These are phyloP conservation scores for Fusarium mundagurra DNA, from an alignment of 2,329 filamentous ascomycete genomes.

Conservation along the genomic window DNA sequence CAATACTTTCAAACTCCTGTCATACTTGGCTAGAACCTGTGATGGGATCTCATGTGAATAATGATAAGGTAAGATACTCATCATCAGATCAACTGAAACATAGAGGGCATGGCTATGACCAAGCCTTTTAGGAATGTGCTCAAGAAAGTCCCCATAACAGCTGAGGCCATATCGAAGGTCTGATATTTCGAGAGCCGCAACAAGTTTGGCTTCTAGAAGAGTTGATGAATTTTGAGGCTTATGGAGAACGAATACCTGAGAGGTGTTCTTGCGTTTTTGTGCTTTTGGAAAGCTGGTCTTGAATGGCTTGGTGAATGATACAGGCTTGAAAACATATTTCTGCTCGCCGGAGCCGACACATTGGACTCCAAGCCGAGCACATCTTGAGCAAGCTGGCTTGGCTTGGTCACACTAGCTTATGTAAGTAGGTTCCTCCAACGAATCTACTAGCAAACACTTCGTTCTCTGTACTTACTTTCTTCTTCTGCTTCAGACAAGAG, in stretches of 20 bases:
- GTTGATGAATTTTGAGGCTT: slow-evolving; percentile 20
- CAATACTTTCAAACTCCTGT: slow-evolving; percentile 40
- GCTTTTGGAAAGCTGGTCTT: not conserved
- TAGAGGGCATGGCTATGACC: slow-evolving; percentile 57
- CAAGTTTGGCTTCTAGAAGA: slow-evolving; percentile 33
- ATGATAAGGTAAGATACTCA: slow-evolving; percentile 34
- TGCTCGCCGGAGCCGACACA: slow-evolving; percentile 59
- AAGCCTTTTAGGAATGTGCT: slow-evolving; percentile 54
- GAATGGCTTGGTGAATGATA: slow-evolving; percentile 36
- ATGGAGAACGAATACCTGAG: not conserved
- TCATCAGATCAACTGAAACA: slow-evolving; percentile 44
- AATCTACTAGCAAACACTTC: not conserved
- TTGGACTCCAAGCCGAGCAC: slow-evolving; percentile 53
- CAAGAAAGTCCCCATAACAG: slow-evolving; percentile 57
- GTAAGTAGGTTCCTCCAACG: not conserved
- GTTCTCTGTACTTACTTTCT: slow-evolving; percentile 54
- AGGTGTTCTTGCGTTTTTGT: not conserved
- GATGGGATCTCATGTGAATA: slow-evolving; percentile 23
- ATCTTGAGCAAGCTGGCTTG: slow-evolving; percentile 56
- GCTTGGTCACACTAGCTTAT: slow-evolving; percentile 55
- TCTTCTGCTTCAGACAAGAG: slow-evolving; percentile 61
- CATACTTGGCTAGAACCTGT: slow-evolving; percentile 40
- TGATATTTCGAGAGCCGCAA: slow-evolving; percentile 46
- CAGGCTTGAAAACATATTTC: slow-evolving; percentile 58
- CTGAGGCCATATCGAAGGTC: slow-evolving; percentile 57